Conservation (phyloP, 2,329 filamentous ascomycete genomes). For the Fusarium liriodendri region DNA sequence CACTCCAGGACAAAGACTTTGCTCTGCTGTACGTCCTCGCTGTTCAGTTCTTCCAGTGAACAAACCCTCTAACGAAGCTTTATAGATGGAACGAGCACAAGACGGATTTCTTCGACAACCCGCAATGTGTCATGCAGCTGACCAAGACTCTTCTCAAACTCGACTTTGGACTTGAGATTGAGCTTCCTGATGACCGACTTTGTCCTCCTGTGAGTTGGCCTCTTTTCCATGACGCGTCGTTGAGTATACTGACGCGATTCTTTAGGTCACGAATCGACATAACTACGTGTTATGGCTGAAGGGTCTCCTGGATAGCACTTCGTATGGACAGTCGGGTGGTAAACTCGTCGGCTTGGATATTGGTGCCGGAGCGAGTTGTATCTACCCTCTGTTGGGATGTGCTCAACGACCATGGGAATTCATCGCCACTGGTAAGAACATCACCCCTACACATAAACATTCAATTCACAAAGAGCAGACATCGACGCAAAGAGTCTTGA, state of each 20-base stretch:
- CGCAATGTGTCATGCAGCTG: constrained; percentile 80
- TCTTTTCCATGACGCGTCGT: background rate
- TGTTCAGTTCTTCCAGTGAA: background rate
- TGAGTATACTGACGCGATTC: constrained; percentile 4
- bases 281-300: constrained; percentile 95
- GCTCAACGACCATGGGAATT: constrained; percentile 79
- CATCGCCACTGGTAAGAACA: constrained; percentile 65
- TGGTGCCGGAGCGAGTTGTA: constrained; percentile 90
- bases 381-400: constrained; percentile 88
- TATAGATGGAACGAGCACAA: constrained; percentile 39
- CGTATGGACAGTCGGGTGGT: constrained; percentile 60
- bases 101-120: constrained; percentile 76
- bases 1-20: constrained; percentile 55
- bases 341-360: constrained; percentile 81
- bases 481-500: constrained; percentile 77
- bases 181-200: constrained; percentile 80
- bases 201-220: constrained; percentile 78
- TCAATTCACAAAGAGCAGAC: constrained; percentile 58
- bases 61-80: background rate
- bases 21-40: constrained; percentile 50
- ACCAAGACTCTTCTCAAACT: constrained; percentile 81
- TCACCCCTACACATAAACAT: background rate
- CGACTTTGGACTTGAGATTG: constrained; percentile 79
- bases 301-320: constrained; percentile 78
- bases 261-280: constrained; percentile 72